A percentile compares a stretch with the other conserved stretches of the same genome.
Conservation (phyloP, 345 rosid species). For the Psidium friedrichsthalianum region DNA sequence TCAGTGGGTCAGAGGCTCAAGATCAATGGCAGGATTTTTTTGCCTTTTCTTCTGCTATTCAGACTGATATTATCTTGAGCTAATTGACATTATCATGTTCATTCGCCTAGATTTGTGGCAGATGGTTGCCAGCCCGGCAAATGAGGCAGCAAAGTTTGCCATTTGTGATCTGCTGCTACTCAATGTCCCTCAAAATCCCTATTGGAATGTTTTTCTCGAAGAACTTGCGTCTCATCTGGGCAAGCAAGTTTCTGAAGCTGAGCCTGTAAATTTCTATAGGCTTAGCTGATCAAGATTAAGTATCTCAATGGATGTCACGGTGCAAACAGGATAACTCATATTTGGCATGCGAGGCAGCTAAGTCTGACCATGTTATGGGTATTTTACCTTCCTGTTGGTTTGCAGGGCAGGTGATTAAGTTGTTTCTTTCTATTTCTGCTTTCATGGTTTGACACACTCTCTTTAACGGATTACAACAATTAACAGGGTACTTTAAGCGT, state of each 20-base stretch:
- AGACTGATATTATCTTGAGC: too few relatives aligned
- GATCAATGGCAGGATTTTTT: too few relatives aligned
- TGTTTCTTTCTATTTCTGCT: too few relatives aligned
- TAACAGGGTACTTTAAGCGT: too few relatives aligned
- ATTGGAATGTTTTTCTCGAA: slow-evolving; percentile 48
- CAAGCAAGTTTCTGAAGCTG: slow-evolving; percentile 57
- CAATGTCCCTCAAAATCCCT: slow-evolving; percentile 60
- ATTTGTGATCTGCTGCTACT: slow-evolving; percentile 78
- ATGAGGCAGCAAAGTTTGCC: slow-evolving; percentile 57
- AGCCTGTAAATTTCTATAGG: slow-evolving; percentile 58
- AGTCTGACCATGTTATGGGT: too few relatives aligned
- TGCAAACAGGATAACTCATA: slow-evolving; percentile 70
- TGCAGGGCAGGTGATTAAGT: too few relatives aligned
- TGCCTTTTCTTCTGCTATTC: too few relatives aligned
- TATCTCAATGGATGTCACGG: slow-evolving; percentile 82
- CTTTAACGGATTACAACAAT: too few relatives aligned
- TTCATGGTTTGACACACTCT: too few relatives aligned
- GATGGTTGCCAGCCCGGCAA: slow-evolving; percentile 74
- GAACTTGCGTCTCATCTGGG: slow-evolving; percentile 60
- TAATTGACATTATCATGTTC: not conserved
- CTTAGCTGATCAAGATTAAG: slow-evolving; percentile 59
- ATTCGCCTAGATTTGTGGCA: not conserved
- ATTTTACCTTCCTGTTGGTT: too few relatives aligned
- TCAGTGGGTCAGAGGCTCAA: too few relatives aligned
- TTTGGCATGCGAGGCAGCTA: too few relatives aligned